Percentiles rank a stretch among this genome's conserved stretches.
Evolutionary conservation across 305 asterid genomes (phyloP).

Genomic region (Solanum chacoense): DNA sequence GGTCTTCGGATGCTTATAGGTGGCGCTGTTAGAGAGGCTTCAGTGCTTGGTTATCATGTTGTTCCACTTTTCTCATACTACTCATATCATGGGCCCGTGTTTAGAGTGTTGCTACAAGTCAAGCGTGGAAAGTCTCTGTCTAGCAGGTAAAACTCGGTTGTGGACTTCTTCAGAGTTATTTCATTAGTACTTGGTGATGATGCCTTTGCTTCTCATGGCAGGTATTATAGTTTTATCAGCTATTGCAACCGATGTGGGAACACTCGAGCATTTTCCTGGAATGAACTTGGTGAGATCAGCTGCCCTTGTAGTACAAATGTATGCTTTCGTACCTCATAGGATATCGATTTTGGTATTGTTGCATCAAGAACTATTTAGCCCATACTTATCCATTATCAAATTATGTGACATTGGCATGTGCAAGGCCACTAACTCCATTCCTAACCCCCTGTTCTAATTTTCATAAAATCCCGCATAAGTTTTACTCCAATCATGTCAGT

Average conservation of each 20-base stretch:
- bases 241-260: slow-evolving; percentile 73
- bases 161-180: background rate
- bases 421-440: background rate
- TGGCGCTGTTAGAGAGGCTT: slow-evolving; percentile 86
- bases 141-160: slow-evolving; percentile 32
- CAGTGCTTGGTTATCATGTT: slow-evolving; percentile 69
- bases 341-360: background rate
- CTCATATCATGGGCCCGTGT: slow-evolving; percentile 90
- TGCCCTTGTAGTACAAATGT: slow-evolving; percentile 62
- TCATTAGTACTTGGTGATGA: background rate
- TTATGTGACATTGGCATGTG: background rate
- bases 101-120: slow-evolving; percentile 75
- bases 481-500: background rate
- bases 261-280: slow-evolving; percentile 54
- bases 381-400: background rate
- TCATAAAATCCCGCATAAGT: background rate
- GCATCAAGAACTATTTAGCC: background rate
- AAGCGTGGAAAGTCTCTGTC: slow-evolving; percentile 62
- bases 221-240: slow-evolving; percentile 68
- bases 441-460: background rate
- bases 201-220: slow-evolving; percentile 16
- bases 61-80: slow-evolving; percentile 87
- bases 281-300: slow-evolving; percentile 46
- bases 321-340: slow-evolving; percentile 8
- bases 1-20: slow-evolving; percentile 92